These are phyloP conservation scores for Cladosporium sp. DNA, from an alignment of 2,329 filamentous ascomycete genomes.

Conservation along the genomic window DNA sequence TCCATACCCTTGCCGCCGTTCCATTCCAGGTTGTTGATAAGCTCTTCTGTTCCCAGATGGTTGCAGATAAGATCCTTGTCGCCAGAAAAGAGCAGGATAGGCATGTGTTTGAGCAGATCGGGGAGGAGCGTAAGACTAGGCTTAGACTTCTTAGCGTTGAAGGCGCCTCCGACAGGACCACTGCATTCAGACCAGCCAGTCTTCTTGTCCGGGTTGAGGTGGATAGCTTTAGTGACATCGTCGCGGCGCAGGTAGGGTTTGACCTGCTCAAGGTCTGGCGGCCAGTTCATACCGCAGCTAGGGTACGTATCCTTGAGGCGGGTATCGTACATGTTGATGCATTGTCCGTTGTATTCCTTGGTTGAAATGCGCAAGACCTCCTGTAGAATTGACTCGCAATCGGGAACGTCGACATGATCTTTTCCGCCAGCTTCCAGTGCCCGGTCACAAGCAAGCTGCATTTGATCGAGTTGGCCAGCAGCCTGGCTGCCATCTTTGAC, in stretches of 20 bases:
- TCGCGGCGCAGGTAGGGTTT: conserved; percentile 76
- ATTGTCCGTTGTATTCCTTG: conserved; percentile 53
- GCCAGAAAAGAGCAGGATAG: conserved; percentile 84
- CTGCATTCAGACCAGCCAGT: conserved; percentile 91
- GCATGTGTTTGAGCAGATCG: conserved; percentile 68
- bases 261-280: conserved; percentile 72
- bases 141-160: conserved; percentile 64
- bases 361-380: conserved; percentile 59
- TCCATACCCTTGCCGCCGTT: conserved; percentile 91
- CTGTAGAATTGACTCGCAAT: conserved; percentile 74
- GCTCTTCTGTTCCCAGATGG: conserved; percentile 83
- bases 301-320: conserved; percentile 74
- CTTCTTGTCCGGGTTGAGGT: conserved; percentile 75
- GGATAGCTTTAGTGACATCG: conserved; percentile 76
- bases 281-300: conserved; percentile 97
- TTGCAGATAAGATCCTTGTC: conserved; percentile 96
- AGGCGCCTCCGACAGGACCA: conserved; percentile 67
- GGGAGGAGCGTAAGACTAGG: conserved; percentile 74
- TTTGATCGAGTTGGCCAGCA: conserved; percentile 54
- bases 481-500: conserved; percentile 61
- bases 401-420: conserved; percentile 60
- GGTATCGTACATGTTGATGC: conserved; percentile 96
- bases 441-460: background rate
- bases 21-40: conserved; percentile 89
- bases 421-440: conserved; percentile 51